Percentiles rank a stretch among this genome's conserved stretches.
Evolutionary conservation across 1,284 basidiomycete species (phyloP).

Genomic region (Neolentinus lepideus): DNA sequence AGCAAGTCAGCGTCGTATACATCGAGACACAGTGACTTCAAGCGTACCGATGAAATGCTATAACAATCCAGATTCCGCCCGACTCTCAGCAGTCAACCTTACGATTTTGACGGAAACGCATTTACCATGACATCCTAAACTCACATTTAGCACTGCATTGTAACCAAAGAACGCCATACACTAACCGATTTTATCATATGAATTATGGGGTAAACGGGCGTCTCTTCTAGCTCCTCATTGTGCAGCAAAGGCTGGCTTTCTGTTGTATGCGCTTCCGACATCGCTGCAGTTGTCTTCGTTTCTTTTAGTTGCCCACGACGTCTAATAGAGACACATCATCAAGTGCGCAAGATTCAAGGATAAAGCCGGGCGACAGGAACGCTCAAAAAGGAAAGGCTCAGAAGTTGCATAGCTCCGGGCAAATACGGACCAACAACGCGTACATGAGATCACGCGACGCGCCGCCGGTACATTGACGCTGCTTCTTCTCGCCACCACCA

Average conservation of each 20-base stretch:
- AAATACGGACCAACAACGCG: background rate
- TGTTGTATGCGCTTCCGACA: conserved; percentile 7
- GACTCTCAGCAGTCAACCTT: background rate
- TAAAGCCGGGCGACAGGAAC: background rate
- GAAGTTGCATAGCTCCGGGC: background rate
- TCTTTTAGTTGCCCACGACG: no score
- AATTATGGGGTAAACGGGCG: conserved; percentile 67
- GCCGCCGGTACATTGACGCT: background rate
- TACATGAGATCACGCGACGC: conserved; percentile 1
- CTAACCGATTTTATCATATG: conserved; percentile 58
- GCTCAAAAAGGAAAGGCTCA: background rate
- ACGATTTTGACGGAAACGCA: background rate
- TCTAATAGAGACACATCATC: no score
- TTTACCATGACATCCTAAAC: conserved; percentile 54
- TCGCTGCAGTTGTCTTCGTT: background rate
- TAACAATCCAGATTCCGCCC: background rate
- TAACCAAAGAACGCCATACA: conserved; percentile 5
- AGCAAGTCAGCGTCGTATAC: conserved; percentile 7
- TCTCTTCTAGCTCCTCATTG: conserved; percentile 40
- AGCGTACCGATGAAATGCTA: conserved; percentile 58
- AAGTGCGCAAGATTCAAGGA: no score
- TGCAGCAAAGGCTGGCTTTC: conserved; percentile 29
- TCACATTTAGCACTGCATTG: conserved; percentile 6
- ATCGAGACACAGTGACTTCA: background rate
- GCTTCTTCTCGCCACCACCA: background rate